Percentiles rank a stretch among this genome's conserved stretches.
Evolutionary conservation across 2,329 filamentous ascomycete species (phyloP).

Genomic region (Aspergillus novoparasiticus): DNA sequence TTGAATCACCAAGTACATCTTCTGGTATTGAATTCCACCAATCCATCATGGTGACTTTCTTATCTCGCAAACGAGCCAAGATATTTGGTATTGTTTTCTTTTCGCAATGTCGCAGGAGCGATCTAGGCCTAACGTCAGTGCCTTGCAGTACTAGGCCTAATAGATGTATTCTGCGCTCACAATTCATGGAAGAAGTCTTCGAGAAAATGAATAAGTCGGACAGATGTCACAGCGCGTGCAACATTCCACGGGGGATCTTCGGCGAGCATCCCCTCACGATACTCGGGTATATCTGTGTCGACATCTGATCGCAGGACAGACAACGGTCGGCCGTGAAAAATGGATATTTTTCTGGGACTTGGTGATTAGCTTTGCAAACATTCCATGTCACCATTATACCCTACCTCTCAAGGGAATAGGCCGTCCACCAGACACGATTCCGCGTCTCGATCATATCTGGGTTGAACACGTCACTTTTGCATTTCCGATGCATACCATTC

Average conservation of each 20-base stretch:
- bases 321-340: constrained; percentile 54
- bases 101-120: constrained; percentile 16
- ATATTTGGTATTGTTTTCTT: constrained; percentile 14
- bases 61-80: constrained; percentile 11
- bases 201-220: constrained; percentile 21
- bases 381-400: not conserved
- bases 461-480: constrained; percentile 45
- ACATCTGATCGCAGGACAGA: constrained; percentile 54
- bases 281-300: constrained; percentile 50
- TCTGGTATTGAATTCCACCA: constrained; percentile 21
- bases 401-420: constrained; percentile 55
- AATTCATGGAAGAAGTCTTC: constrained; percentile 26
- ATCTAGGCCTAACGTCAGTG: constrained; percentile 11
- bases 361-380: not conserved
- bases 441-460: constrained; percentile 48
- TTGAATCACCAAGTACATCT: not conserved
- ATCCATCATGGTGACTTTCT: constrained; percentile 8
- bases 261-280: not conserved
- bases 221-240: constrained; percentile 30
- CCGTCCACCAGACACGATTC: constrained; percentile 57
- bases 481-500: constrained; percentile 58
- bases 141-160: too few relatives aligned
- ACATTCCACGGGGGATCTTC: not conserved
- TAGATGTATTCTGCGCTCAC: constrained; percentile 6
- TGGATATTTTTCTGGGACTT: constrained; percentile 48